phyloP scores from a whole-genome alignment of 202 grass and related monocot species.

The Musa balbisiana region DNA sequence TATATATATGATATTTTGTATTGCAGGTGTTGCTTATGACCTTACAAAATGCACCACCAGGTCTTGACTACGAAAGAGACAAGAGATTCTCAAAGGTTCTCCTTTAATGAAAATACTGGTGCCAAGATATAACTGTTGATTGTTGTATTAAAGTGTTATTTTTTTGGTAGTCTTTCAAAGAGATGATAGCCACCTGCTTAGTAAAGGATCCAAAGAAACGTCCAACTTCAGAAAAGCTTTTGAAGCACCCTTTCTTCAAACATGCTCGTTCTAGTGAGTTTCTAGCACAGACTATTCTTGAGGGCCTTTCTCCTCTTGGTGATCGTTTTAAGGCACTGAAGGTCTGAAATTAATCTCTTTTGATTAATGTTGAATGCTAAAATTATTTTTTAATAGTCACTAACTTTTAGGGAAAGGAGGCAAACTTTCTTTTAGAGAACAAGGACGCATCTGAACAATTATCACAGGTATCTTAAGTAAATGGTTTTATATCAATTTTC shows the following conservation, averaged over 20 bases:
- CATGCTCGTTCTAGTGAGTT: slow-evolving; percentile 45
- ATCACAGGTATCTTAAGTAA: slow-evolving; percentile 55
- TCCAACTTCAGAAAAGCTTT: slow-evolving; percentile 74
- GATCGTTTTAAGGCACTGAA: slow-evolving; percentile 77
- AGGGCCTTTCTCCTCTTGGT: slow-evolving; percentile 60
- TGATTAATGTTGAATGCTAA: background rate
- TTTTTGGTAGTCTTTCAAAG: slow-evolving; percentile 55
- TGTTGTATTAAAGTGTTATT: no score
- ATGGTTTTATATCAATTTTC: background rate
- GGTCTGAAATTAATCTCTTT: slow-evolving; percentile 26
- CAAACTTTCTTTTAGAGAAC: slow-evolving; percentile 62
- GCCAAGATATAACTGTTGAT: background rate
- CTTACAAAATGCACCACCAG: slow-evolving; percentile 92
- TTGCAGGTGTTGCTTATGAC: slow-evolving; percentile 94
- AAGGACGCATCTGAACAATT: slow-evolving; percentile 67
- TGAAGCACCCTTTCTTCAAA: slow-evolving; percentile 92
- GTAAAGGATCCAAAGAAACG: slow-evolving; percentile 91
- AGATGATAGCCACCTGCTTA: slow-evolving; percentile 82
- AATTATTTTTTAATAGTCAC: slow-evolving; percentile 26
- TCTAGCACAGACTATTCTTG: slow-evolving; percentile 55
- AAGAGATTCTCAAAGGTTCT: slow-evolving; percentile 85
- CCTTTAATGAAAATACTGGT: background rate
- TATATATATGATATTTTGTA: slow-evolving; percentile 16
- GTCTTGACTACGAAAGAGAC: slow-evolving; percentile 88
- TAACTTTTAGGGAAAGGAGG: slow-evolving; percentile 64